Evolutionary conservation across 139 green algal genomes (phyloP), one percentile per base, ranked within the genome.

Genomic region (Picochlorum sp.): DNA sequence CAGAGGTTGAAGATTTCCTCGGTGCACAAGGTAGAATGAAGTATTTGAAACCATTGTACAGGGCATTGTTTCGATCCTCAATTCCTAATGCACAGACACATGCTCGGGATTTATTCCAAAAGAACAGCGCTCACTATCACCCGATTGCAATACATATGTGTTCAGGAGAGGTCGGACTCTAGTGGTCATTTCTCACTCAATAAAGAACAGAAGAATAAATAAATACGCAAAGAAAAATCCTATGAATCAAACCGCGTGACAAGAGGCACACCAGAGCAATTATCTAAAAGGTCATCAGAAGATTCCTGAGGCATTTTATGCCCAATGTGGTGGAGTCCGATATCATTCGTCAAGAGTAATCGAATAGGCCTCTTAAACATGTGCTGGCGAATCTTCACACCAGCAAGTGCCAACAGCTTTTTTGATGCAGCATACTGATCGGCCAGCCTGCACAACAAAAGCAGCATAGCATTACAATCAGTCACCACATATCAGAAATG

Each of bases 131-230:
- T 15, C 60, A 13, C 5, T 96, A 96, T 66, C 91, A 97, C 69
- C 88, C 90, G 9, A 95, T 97, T 49, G 85, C 83, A 0, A 58
- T 64, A 46, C 93, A 95, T 71, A 91, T 95, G 88, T 79, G 89
- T 50, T 21, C 16, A 54, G n/a, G n/a, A 7, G 47, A 54, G 15
- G 47, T 54, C 0, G 13, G 6, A 23, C n/a, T 13, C 50, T 52
- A 41, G 34, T 41, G 34, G 28, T 30, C 28, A 30, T 30, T 30
- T 41, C 8, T 41, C 34, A 11, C 34, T 41, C 34, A 41, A 41
- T 41, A 41, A 41, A 6, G 2, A 41, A 11, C 1, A 41, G 7
- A 41, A 41, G 34, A 41, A 41, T 41, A 41, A 41, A 41, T 41
- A 30, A 30, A 30, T 41, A 11, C 34, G 2, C 8, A 9, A 41